Conservation (phyloP, 2,329 filamentous ascomycete genomes). For the Colletotrichum tabaci region DNA sequence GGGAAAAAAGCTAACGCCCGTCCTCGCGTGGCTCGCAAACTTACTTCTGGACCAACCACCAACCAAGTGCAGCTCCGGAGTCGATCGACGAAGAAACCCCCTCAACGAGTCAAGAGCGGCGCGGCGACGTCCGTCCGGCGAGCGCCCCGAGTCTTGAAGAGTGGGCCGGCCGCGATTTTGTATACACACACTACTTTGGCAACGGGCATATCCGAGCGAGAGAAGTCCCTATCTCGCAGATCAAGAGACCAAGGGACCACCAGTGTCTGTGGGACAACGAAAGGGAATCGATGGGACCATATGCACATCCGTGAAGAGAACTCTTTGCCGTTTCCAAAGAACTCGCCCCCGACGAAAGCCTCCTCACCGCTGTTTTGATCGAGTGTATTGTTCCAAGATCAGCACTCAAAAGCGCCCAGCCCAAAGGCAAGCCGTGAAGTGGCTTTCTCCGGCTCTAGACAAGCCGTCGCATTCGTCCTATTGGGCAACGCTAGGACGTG, state of each 20-base stretch:
- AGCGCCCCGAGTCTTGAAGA: neutral
- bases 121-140: slow-evolving; percentile 29
- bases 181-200: neutral
- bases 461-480: neutral
- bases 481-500: neutral
- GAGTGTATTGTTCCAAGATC: slow-evolving; percentile 4
- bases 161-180: neutral
- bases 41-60: neutral
- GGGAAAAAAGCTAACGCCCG: no score
- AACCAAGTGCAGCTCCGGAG: slow-evolving; percentile 3
- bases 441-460: slow-evolving; percentile 5
- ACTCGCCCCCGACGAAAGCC: slow-evolving; percentile 8
- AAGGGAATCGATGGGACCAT: no score
- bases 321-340: neutral
- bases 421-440: slow-evolving; percentile 7
- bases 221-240: slow-evolving; percentile 30
- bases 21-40: slow-evolving; percentile 12
- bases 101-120: slow-evolving; percentile 12
- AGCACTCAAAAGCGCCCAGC: slow-evolving; percentile 1
- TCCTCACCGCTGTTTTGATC: slow-evolving; percentile 37
- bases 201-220: slow-evolving; percentile 27
- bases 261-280: no score
- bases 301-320: no score
- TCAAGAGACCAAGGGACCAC: slow-evolving; percentile 1
- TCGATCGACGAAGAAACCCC: slow-evolving; percentile 26